Evolutionary conservation across 2,329 filamentous ascomycete species (phyloP).

Genomic region (Colletotrichum neosansevieriae): DNA sequence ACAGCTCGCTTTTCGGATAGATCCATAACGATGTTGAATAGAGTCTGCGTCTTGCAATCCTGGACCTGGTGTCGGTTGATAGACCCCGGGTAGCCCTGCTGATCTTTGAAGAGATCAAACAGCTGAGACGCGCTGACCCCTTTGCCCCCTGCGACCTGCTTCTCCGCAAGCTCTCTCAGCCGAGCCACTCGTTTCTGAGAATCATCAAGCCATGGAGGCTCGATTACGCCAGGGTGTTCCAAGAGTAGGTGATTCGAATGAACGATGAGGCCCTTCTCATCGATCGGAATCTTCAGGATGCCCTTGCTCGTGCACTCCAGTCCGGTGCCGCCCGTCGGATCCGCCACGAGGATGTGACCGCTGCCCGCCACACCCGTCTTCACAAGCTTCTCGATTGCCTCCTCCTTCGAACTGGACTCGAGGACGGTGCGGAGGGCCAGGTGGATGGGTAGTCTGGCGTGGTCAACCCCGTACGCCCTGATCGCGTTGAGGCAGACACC

Average conservation of each 20-base stretch:
- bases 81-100: conserved; percentile 45
- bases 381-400: conserved; percentile 18
- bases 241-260: conserved; percentile 43
- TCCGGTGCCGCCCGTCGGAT: conserved; percentile 16
- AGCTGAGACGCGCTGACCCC: conserved; percentile 33
- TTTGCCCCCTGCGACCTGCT: conserved; percentile 11
- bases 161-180: conserved; percentile 44
- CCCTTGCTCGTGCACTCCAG: conserved; percentile 32
- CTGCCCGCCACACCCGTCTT: conserved; percentile 30
- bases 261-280: conserved; percentile 23
- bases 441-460: conserved; percentile 68
- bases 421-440: conserved; percentile 68
- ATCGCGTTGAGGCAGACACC: conserved; percentile 74
- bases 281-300: conserved; percentile 11
- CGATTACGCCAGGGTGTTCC: conserved; percentile 46
- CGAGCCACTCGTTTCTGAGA: conserved; percentile 45
- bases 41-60: conserved; percentile 43
- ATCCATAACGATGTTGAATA: conserved; percentile 47
- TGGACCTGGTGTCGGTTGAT: conserved; percentile 47
- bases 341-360: conserved; percentile 33
- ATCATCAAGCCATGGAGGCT: conserved; percentile 48
- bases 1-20: background rate
- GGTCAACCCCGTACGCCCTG: conserved; percentile 65
- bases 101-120: conserved; percentile 45
- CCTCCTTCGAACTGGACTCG: conserved; percentile 57